A percentile compares a stretch with the other conserved stretches of the same genome.
Evolutionary conservation across 495 filamentous ascomycete species (phyloP).

Genomic region (Daldinia childiae): DNA sequence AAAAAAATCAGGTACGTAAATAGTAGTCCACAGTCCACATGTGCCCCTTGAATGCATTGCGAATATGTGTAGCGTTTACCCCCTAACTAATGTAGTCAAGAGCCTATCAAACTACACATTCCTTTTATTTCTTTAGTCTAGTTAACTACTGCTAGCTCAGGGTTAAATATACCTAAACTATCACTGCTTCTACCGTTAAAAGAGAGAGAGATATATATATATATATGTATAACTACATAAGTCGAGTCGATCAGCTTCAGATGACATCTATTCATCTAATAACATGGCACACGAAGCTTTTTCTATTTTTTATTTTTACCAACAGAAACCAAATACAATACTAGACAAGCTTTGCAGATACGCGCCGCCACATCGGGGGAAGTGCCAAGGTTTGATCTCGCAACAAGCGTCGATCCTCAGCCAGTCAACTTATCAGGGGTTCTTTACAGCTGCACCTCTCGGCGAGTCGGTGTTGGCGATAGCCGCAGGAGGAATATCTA

Average conservation of each 20-base stretch:
- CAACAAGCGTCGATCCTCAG: constrained; percentile 26
- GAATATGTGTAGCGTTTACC: background rate
- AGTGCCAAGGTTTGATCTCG: constrained; percentile 28
- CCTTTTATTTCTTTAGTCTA: background rate
- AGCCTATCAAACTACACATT: background rate
- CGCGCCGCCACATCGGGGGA: constrained; percentile 40
- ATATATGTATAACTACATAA: background rate
- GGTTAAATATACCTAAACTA: background rate
- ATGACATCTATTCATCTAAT: constrained; percentile 1
- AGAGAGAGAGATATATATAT: too few species aligned
- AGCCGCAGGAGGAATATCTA: constrained; percentile 29
- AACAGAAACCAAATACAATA: background rate
- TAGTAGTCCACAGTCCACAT: background rate
- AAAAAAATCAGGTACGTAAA: background rate
- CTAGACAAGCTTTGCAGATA: constrained; percentile 5
- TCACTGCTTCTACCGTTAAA: background rate
- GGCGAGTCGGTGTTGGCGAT: constrained; percentile 23
- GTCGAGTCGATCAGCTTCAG: background rate
- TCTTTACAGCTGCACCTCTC: constrained; percentile 30
- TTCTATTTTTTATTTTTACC: too few species aligned
- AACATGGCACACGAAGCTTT: background rate
- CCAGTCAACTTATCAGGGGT: background rate
- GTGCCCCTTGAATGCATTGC: constrained; percentile 1
- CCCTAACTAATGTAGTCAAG: background rate
- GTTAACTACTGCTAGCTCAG: background rate